These are phyloP conservation scores for Solanum sejunctum DNA, from an alignment of 257 asterid genomes.

Conservation along the genomic window DNA sequence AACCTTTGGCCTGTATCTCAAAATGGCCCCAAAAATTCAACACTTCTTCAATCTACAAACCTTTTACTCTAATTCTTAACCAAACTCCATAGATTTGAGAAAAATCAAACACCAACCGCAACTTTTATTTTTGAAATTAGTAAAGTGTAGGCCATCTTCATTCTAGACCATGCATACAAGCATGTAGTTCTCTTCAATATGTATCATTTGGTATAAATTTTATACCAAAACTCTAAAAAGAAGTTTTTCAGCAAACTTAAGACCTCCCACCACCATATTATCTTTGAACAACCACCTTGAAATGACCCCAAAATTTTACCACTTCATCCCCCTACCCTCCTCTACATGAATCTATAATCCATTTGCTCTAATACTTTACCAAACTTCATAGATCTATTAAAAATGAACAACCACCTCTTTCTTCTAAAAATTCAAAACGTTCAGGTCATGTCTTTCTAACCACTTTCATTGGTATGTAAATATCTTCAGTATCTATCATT, in stretches of 20 bases:
- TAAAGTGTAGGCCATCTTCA: not conserved
- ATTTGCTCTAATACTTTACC: not conserved
- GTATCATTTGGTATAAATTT: not conserved
- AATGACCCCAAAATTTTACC: not conserved
- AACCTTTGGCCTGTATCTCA: not conserved
- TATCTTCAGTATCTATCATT: not conserved
- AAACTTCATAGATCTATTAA: no score
- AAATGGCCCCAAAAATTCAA: not conserved
- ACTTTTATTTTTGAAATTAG: not conserved
- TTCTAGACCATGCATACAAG: not conserved
- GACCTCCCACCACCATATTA: no score
- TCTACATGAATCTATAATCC: not conserved
- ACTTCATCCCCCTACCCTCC: not conserved
- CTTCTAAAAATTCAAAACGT: not conserved
- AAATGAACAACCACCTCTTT: no score
- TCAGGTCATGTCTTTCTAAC: not conserved
- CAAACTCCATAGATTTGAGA: not conserved
- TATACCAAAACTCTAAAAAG: not conserved
- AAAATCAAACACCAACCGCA: not conserved
- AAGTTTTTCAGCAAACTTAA: no score
- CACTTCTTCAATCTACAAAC: not conserved
- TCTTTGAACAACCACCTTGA: no score
- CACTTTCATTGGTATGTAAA: not conserved
- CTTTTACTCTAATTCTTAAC: not conserved
- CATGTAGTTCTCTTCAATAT: not conserved